Conservation (phyloP, 192 early-diverging fungal species). For the Umbelopsis isabellina region DNA sequence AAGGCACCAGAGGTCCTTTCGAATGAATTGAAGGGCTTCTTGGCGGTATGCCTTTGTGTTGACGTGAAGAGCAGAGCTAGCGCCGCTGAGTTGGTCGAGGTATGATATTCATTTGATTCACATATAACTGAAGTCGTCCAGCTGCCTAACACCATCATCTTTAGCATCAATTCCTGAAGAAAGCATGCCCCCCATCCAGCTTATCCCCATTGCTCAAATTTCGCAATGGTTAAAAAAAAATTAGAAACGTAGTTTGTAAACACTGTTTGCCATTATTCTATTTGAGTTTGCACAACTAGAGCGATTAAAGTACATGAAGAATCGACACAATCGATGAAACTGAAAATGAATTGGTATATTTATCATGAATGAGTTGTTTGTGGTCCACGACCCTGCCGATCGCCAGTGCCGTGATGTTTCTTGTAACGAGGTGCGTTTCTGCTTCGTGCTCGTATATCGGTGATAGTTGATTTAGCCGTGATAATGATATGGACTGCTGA, state of each 20-base stretch:
- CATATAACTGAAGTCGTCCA: neutral
- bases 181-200: slow-evolving; percentile 56
- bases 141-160: neutral
- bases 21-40: slow-evolving; percentile 58
- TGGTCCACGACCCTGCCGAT: neutral
- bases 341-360: too few species aligned
- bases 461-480: slow-evolving; percentile 28
- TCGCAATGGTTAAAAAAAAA: slow-evolving; percentile 25
- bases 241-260: slow-evolving; percentile 3
- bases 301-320: too few species aligned
- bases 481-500: slow-evolving; percentile 76
- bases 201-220: slow-evolving; percentile 61
- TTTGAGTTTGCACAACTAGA: too few species aligned
- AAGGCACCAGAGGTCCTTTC: slow-evolving; percentile 64
- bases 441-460: neutral
- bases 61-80: slow-evolving; percentile 80
- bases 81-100: slow-evolving; percentile 75
- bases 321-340: too few species aligned
- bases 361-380: too few species aligned
- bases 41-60: slow-evolving; percentile 61
- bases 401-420: neutral
- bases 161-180: slow-evolving; percentile 76
- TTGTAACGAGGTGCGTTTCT: neutral
- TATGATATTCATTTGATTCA: slow-evolving; percentile 31
- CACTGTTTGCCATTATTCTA: neutral